phyloP scores from a whole-genome alignment of 768 basidiomycete species.

The Tephrocybe rancida region DNA sequence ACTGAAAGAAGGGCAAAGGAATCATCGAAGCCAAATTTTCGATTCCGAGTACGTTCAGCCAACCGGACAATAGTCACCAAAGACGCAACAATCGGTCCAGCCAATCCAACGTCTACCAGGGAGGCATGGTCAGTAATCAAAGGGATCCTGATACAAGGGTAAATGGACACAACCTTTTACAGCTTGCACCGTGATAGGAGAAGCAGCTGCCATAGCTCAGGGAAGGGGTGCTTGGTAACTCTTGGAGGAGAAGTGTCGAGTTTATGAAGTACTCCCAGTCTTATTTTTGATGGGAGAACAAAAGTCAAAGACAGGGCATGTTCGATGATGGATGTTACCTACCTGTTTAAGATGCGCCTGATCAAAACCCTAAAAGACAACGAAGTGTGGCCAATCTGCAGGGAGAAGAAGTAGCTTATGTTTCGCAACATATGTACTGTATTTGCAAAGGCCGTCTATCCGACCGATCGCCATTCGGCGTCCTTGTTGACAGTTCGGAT shows the following conservation, averaged over 20 bases:
- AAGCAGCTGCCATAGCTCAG: neutral
- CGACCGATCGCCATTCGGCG: neutral
- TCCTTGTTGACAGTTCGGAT: neutral
- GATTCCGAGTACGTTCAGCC: conserved; percentile 16
- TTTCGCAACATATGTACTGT: neutral
- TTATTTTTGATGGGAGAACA: neutral
- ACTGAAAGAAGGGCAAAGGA: conserved; percentile 21
- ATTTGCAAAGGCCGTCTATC: neutral
- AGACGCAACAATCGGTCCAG: conserved; percentile 16
- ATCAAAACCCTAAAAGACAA: too few relatives aligned
- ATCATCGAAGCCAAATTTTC: conserved; percentile 25
- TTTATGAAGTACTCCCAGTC: neutral
- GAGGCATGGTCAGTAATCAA: too few relatives aligned
- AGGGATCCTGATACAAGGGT: neutral
- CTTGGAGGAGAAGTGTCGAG: neutral
- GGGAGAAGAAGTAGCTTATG: neutral
- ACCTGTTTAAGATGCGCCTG: neutral
- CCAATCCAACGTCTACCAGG: conserved; percentile 2
- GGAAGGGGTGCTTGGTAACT: too few relatives aligned
- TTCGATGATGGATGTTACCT: neutral
- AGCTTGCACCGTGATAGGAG: conserved; percentile 1
- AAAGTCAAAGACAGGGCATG: neutral
- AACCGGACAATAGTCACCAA: conserved; percentile 22
- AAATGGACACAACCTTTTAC: conserved; percentile 1
- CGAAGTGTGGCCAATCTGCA: too few relatives aligned